A percentile compares a stretch with the other conserved stretches of the same genome.
phyloP scores from a whole-genome alignment of 2,329 filamentous ascomycete genomes.

The Dothidotthia symphoricarpi region DNA sequence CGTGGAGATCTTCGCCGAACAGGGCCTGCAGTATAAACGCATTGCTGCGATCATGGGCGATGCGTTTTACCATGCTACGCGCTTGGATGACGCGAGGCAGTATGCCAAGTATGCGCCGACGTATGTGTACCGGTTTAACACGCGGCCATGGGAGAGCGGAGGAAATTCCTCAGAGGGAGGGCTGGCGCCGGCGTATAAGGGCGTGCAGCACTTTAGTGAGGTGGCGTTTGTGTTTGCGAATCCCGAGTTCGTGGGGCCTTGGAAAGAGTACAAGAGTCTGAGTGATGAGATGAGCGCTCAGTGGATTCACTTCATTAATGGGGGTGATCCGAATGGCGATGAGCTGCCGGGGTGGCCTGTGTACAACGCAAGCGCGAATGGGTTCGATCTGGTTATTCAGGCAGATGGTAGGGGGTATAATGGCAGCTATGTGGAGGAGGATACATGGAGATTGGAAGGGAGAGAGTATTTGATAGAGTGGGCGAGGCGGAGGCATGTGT shows the following conservation, averaged over 20 bases:
- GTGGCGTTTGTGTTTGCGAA: constrained; percentile 51
- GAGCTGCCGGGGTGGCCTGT: constrained; percentile 42
- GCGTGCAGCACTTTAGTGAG: constrained; percentile 56
- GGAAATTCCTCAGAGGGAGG: constrained; percentile 44
- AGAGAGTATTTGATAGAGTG: constrained; percentile 42
- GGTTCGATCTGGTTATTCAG: constrained; percentile 49
- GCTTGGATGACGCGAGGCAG: constrained; percentile 45
- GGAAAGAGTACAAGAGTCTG: constrained; percentile 42
- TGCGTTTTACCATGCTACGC: constrained; percentile 56
- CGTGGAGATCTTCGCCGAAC: constrained; percentile 29
- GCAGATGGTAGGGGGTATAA: constrained; percentile 43
- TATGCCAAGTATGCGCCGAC: constrained; percentile 50
- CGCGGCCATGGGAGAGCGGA: constrained; percentile 29
- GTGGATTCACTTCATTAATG: constrained; percentile 49
- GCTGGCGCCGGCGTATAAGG: constrained; percentile 43
- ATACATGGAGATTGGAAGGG: constrained; percentile 47
- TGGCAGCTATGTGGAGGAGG: constrained; percentile 44
- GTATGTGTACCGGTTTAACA: constrained; percentile 64
- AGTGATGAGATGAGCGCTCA: constrained; percentile 47
- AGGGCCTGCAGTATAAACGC: constrained; percentile 54
- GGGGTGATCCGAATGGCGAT: constrained; percentile 40
- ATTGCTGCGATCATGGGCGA: constrained; percentile 55
- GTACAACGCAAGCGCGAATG: constrained; percentile 39
- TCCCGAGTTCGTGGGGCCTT: constrained; percentile 39
- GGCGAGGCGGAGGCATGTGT: constrained; percentile 42